phyloP scores from a whole-genome alignment of 768 basidiomycete species.

The Boletus reticulatus region DNA sequence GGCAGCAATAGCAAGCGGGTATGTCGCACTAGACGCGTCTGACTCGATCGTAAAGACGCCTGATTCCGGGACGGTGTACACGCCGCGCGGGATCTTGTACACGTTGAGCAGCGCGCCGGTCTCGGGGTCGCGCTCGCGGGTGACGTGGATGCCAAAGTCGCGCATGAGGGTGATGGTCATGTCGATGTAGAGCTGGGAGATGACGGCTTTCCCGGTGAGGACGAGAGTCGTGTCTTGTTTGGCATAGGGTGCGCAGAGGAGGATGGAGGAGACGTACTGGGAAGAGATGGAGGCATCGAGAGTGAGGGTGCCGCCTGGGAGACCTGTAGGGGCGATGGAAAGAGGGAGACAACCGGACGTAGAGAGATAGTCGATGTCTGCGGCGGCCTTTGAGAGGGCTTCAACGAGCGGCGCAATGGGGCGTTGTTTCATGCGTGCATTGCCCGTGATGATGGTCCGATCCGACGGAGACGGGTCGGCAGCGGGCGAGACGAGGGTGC shows the following conservation, averaged over 20 bases:
- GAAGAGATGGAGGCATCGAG: slow-evolving; percentile 94
- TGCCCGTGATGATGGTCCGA: slow-evolving; percentile 88
- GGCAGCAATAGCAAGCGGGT: slow-evolving; percentile 95
- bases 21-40: slow-evolving; percentile 94
- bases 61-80: slow-evolving; percentile 69
- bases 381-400: slow-evolving; percentile 81
- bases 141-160: slow-evolving; percentile 81
- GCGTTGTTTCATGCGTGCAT: slow-evolving; percentile 98
- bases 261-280: slow-evolving; percentile 97
- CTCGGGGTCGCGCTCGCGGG: slow-evolving; percentile 56
- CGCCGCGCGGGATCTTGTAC: slow-evolving; percentile 82
- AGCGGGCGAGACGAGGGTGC: slow-evolving; percentile 71
- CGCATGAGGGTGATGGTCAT: slow-evolving; percentile 99
- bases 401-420: slow-evolving; percentile 95
- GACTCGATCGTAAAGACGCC: slow-evolving; percentile 84
- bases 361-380: slow-evolving; percentile 75
- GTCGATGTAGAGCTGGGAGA: slow-evolving; percentile 99
- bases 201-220: slow-evolving; percentile 91
- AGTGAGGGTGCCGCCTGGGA: slow-evolving; percentile 78
- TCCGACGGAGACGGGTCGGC: slow-evolving; percentile 34
- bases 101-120: slow-evolving; percentile 68
- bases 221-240: slow-evolving; percentile 79
- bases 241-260: slow-evolving; percentile 96
- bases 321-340: slow-evolving; percentile 77
- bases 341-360: slow-evolving; percentile 84